Evolutionary conservation across 2,329 filamentous ascomycete species (phyloP).

Genomic region (Cylindrodendrum hubeiense): DNA sequence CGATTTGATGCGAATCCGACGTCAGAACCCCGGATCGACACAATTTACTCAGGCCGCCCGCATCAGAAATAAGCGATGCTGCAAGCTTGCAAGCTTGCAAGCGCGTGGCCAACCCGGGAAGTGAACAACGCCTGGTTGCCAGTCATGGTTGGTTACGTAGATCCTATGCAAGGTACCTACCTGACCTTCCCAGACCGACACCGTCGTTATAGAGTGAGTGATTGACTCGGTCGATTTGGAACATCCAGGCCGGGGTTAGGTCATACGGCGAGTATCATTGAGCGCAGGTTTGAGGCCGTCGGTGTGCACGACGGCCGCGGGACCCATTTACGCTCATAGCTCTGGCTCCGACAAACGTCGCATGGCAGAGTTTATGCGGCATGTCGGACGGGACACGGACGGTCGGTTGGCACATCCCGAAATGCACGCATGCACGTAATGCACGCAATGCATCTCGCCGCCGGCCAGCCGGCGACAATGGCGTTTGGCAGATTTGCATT

Average conservation of each 20-base stretch:
- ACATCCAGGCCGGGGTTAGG: conserved; percentile 29
- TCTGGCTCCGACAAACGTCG: conserved; percentile 7
- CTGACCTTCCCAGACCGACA: conserved; percentile 7
- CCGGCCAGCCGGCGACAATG: conserved; percentile 1
- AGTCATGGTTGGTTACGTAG: conserved; percentile 10
- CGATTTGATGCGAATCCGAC: conserved; percentile 24
- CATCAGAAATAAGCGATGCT: conserved; percentile 31
- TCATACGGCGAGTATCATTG: conserved; percentile 41
- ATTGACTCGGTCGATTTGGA: conserved; percentile 40
- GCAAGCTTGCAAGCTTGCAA: conserved; percentile 12
- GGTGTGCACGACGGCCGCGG: conserved; percentile 24
- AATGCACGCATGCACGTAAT: conserved; percentile 36
- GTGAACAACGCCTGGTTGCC: conserved; percentile 10
- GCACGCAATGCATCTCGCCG: background rate
- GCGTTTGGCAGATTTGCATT: conserved; percentile 21
- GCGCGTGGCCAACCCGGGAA: conserved; percentile 8
- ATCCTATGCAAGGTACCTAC: conserved; percentile 8
- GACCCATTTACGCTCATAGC: conserved; percentile 18
- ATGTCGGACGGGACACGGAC: conserved; percentile 20
- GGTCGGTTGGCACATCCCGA: conserved; percentile 28
- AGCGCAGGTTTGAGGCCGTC: conserved; percentile 43
- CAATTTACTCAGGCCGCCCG: conserved; percentile 22
- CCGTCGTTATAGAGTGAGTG: conserved; percentile 19
- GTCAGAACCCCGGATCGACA: conserved; percentile 27
- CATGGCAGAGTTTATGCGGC: conserved; percentile 25